These are phyloP conservation scores for Erythrophleum ivorense DNA, from an alignment of 331 rosid genomes.

Conservation along the genomic window DNA sequence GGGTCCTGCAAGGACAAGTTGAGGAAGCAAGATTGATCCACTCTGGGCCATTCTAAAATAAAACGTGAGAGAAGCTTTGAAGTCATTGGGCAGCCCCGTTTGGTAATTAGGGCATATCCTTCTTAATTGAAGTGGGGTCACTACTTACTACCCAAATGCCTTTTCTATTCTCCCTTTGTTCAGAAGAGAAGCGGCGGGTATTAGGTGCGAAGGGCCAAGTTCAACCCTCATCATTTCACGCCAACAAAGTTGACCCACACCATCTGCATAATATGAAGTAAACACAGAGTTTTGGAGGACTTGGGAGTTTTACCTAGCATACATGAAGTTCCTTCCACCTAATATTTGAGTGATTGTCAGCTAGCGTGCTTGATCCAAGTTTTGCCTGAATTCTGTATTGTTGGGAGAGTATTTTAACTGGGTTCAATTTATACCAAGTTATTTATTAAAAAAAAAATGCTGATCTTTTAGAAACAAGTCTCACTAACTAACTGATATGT, in stretches of 20 bases:
- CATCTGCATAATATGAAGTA: not conserved
- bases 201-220: not conserved
- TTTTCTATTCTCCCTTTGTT: conserved; percentile 4
- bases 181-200: conserved; percentile 4
- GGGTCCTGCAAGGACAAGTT: not conserved
- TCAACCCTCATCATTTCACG: conserved; percentile 15
- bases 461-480: not conserved
- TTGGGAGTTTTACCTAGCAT: not conserved
- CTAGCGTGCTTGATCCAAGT: conserved; percentile 6
- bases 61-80: conserved; percentile 13
- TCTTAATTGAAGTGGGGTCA: conserved; percentile 36
- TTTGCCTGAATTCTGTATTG: not conserved
- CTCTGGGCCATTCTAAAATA: not conserved
- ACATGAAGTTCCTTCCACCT: not conserved
- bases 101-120: conserved; percentile 2
- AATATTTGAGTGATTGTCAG: not conserved
- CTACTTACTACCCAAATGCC: not conserved
- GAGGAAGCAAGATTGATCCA: conserved; percentile 8
- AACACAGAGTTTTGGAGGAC: no score
- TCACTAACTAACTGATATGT: not conserved
- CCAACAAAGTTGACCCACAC: not conserved
- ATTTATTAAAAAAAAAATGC: not conserved
- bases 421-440: not conserved
- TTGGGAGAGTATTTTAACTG: not conserved
- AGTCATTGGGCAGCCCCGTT: not conserved